phyloP scores from a whole-genome alignment of 176 grass and related monocot species.

The Ananas comosus region DNA sequence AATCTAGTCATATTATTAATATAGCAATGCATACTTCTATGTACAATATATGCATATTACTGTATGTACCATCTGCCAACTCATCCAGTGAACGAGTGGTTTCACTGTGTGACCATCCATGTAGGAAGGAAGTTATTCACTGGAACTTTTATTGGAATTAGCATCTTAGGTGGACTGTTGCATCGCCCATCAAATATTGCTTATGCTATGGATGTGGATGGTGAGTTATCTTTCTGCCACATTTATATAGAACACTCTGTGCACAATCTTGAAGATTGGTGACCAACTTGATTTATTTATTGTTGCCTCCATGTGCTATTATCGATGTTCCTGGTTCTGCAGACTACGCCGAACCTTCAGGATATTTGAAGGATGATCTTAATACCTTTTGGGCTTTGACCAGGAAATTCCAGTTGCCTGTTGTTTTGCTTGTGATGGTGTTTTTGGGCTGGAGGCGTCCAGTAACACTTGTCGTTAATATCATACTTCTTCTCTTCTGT shows the following conservation, averaged over 20 bases:
- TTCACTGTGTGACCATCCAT: not conserved
- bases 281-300: not conserved
- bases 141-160: conserved; percentile 27
- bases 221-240: conserved; percentile 25
- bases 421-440: conserved; percentile 56
- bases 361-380: conserved; percentile 31
- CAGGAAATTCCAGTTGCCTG: conserved; percentile 63
- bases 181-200: conserved; percentile 22
- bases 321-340: not conserved
- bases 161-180: conserved; percentile 22
- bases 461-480: conserved; percentile 46
- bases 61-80: too few species aligned
- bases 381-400: conserved; percentile 34
- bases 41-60: too few species aligned
- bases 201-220: conserved; percentile 46
- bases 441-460: conserved; percentile 56
- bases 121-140: conserved; percentile 35
- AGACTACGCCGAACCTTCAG: conserved; percentile 15
- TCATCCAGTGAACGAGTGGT: too few species aligned
- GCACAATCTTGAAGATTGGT: not conserved
- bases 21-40: not conserved
- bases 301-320: not conserved
- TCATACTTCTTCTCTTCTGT: conserved; percentile 68
- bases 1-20: not conserved
- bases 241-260: not conserved